phyloP scores from a whole-genome alignment of 1,139 yeast species.

The Diutina rugosa region DNA sequence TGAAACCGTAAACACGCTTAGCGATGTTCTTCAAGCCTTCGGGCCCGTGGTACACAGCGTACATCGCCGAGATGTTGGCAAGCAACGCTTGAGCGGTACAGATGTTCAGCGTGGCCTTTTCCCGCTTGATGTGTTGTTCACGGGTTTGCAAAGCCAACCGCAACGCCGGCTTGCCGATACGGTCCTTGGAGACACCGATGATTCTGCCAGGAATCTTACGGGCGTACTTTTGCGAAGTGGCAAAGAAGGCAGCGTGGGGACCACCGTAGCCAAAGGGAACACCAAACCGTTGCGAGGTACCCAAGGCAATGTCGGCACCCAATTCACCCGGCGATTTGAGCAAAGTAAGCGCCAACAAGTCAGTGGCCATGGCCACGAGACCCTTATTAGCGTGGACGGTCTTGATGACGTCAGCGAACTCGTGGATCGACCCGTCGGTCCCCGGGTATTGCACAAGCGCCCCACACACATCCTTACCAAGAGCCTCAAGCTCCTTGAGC shows the following conservation, averaged over 20 bases:
- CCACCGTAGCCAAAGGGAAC: slow-evolving; percentile 98
- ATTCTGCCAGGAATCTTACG: slow-evolving; percentile 95
- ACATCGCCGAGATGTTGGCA: slow-evolving; percentile 92
- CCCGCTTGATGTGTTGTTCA: slow-evolving; percentile 95
- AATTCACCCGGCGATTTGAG: slow-evolving; percentile 73
- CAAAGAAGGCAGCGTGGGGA: slow-evolving; percentile 96
- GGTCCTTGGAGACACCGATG: slow-evolving; percentile 85
- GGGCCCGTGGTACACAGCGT: slow-evolving; percentile 95
- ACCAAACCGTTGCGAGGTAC: slow-evolving; percentile 91
- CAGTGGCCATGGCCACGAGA: slow-evolving; percentile 76
- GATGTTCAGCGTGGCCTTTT: slow-evolving; percentile 93
- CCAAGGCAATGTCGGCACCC: slow-evolving; percentile 89
- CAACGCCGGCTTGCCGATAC: slow-evolving; percentile 78
- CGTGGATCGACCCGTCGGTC: slow-evolving; percentile 63
- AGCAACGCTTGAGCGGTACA: slow-evolving; percentile 96
- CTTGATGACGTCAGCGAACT: slow-evolving; percentile 44
- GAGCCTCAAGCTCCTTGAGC: slow-evolving; percentile 21
- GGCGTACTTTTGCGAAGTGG: slow-evolving; percentile 65
- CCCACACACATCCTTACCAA: slow-evolving; percentile 49
- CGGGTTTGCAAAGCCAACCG: slow-evolving; percentile 93
- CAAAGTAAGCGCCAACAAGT: slow-evolving; percentile 75
- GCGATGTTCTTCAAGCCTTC: slow-evolving; percentile 79
- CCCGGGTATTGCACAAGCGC: slow-evolving; percentile 85
- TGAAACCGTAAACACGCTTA: slow-evolving; percentile 59
- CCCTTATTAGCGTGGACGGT: slow-evolving; percentile 63